These are phyloP conservation scores for Saprolegnia diclina DNA, from an alignment of 352 stramenopile genomes.

Conservation along the genomic window DNA sequence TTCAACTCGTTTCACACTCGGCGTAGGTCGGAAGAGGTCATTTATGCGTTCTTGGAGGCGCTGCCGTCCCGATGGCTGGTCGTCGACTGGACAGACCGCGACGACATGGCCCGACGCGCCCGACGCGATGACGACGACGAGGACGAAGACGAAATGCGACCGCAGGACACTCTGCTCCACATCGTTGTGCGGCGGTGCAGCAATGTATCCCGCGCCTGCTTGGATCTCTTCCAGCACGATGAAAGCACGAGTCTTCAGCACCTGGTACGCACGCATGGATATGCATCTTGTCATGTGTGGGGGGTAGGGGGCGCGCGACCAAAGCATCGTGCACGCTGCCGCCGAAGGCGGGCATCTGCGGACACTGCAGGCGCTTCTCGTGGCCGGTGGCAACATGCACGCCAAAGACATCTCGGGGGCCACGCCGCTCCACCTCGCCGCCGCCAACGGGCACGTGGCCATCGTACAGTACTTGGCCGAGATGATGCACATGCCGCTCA, in stretches of 20 bases:
- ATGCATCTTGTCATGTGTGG: background rate
- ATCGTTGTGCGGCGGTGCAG: background rate
- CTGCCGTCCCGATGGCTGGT: background rate
- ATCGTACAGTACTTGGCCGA: constrained; percentile 33
- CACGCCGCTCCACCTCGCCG: constrained; percentile 39
- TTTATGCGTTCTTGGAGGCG: background rate
- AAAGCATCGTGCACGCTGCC: constrained; percentile 2
- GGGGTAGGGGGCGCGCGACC: constrained; percentile 6
- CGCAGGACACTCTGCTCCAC: constrained; percentile 10
- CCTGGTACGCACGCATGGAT: background rate
- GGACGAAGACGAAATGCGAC: constrained; percentile 8
- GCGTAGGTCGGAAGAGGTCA: background rate
- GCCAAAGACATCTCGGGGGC: background rate
- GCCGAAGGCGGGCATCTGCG: constrained; percentile 10
- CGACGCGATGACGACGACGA: too few relatives aligned
- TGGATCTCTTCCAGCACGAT: background rate
- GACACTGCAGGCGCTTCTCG: background rate
- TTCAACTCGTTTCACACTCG: background rate
- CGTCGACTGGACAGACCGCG: background rate
- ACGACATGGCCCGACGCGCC: background rate
- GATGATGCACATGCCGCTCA: background rate
- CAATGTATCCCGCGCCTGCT: background rate
- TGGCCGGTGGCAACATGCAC: background rate
- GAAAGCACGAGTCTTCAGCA: background rate
- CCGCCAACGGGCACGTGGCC: constrained; percentile 29